A percentile compares a stretch with the other conserved stretches of the same genome.
phyloP scores from a whole-genome alignment of 2,329 filamentous ascomycete species.

The Thielaviopsis populi region DNA sequence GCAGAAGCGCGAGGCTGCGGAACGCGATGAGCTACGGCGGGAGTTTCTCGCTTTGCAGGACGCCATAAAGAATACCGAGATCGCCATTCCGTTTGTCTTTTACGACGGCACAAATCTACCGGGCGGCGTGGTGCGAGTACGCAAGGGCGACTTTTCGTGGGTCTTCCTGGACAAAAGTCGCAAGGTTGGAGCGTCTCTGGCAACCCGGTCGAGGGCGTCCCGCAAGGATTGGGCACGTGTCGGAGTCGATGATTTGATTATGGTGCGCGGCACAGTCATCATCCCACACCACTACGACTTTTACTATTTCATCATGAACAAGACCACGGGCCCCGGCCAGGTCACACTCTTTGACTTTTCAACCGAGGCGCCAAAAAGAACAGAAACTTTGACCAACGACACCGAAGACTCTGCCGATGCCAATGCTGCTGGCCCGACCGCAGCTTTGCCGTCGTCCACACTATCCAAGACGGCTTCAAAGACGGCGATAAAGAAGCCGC shows the following conservation, averaged over 20 bases:
- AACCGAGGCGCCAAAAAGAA: conserved; percentile 27
- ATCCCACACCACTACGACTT: conserved; percentile 98
- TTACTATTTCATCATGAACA: conserved; percentile 92
- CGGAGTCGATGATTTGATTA: conserved; percentile 87
- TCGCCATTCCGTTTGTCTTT: conserved; percentile 88
- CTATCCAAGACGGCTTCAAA: conserved; percentile 25
- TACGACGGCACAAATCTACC: conserved; percentile 88
- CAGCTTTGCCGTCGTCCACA: conserved; percentile 18
- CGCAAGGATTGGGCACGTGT: conserved; percentile 77
- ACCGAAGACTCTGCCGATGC: conserved; percentile 14
- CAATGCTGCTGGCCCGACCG: conserved; percentile 4
- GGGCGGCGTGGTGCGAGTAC: conserved; percentile 68
- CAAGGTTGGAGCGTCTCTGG: conserved; percentile 74
- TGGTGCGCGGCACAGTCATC: conserved; percentile 80
- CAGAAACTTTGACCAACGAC: not conserved
- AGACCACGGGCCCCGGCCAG: conserved; percentile 57
- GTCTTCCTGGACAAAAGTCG: conserved; percentile 81
- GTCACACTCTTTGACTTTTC: conserved; percentile 62
- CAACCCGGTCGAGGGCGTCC: conserved; percentile 52
- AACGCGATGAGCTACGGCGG: conserved; percentile 60
- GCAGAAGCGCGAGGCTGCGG: conserved; percentile 61
- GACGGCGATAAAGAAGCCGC: conserved; percentile 26
- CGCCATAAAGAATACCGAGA: conserved; percentile 73
- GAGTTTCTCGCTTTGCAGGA: conserved; percentile 79
- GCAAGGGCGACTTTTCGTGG: conserved; percentile 90